Base-by-base conservation (phyloP, 208 protist genomes). In the Trypanosoma brucei region DNA sequence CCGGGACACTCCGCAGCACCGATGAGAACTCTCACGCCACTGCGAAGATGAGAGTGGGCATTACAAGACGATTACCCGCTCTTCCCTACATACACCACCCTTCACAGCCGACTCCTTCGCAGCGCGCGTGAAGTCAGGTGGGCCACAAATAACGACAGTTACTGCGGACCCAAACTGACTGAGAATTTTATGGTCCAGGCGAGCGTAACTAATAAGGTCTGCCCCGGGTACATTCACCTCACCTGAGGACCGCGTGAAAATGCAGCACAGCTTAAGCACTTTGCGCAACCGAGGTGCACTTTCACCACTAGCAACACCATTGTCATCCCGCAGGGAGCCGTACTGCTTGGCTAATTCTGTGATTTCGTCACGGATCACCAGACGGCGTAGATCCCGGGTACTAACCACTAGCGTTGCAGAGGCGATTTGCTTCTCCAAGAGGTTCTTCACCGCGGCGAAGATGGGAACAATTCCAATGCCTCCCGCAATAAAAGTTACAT, bases 401-500 rank as follows among this genome's bases (percentile, higher is more conserved):
- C 76, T 80, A 50, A 51, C 72, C 36, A 89, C 61, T 2, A 93
- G 68, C 6, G 80, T 89, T 35, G 86, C 83, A 40, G 75, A 71
- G 3, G 74, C 66, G 2, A 67, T 40, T 44, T 82, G 68, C 8
- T 62, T 61, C 54, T 59, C 39, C 3, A 88, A 79, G 31, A 87
- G 51, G 48, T 81, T 55, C 34, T 31, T 38, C 1, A 75, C 70
- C 53, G 91, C 86, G 54, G 81, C 44, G 76, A 84, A 93, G 14
- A 93, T 49, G 2, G 83, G 81, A 30, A 75, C 60, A 4, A 85
- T 38, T 46, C 86, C 86, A 8, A 80, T 86, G 50, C 86, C 86
- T 45, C 81, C 86, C 8, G 75, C 81, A 42, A 91, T 35, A 22
- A 91, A 75, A 57, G 91, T 44, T 3, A 93, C 60, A 65, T 88